phyloP scores from a whole-genome alignment of 1,284 basidiomycete genomes.

The Melampsora americana region DNA sequence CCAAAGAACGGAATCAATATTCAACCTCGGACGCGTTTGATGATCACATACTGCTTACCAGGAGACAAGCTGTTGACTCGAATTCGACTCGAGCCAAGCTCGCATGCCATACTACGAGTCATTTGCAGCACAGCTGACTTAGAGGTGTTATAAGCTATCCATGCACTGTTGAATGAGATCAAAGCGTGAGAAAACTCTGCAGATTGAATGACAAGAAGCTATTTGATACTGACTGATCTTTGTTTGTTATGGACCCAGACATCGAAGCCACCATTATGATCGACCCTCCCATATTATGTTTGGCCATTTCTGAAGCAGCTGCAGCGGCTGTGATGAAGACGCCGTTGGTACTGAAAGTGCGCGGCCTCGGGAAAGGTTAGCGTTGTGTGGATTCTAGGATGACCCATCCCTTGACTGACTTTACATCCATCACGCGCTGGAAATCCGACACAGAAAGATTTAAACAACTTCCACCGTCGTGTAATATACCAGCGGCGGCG shows the following conservation, averaged over 20 bases:
- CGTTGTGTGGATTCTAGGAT: no score
- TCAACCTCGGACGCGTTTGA: conserved; percentile 36
- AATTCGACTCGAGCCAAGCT: conserved; percentile 68
- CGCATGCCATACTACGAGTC: conserved; percentile 76
- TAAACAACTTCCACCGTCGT: conserved; percentile 62
- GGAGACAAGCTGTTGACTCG: conserved; percentile 73
- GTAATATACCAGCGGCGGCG: conserved; percentile 73
- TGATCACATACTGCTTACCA: conserved; percentile 55
- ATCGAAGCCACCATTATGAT: conserved; percentile 81
- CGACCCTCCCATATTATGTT: conserved; percentile 69
- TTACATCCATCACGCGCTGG: conserved; percentile 63
- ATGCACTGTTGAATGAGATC: conserved; percentile 56
- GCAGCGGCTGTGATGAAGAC: conserved; percentile 75
- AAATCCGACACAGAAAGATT: conserved; percentile 70
- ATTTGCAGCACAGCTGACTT: conserved; percentile 79
- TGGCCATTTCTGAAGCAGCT: conserved; percentile 70
- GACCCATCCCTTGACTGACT: conserved; percentile 12
- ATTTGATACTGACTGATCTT: conserved; percentile 57
- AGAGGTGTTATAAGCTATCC: conserved; percentile 74
- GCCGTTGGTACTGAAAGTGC: conserved; percentile 67
- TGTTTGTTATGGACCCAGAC: conserved; percentile 79
- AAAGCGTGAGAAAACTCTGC: neutral
- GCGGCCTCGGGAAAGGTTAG: neutral
- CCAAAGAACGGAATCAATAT: conserved; percentile 47
- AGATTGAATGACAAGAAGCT: neutral